These are phyloP conservation scores for Chlamydomonas eustigma DNA, from an alignment of 139 green algal species.

Conservation along the genomic window DNA sequence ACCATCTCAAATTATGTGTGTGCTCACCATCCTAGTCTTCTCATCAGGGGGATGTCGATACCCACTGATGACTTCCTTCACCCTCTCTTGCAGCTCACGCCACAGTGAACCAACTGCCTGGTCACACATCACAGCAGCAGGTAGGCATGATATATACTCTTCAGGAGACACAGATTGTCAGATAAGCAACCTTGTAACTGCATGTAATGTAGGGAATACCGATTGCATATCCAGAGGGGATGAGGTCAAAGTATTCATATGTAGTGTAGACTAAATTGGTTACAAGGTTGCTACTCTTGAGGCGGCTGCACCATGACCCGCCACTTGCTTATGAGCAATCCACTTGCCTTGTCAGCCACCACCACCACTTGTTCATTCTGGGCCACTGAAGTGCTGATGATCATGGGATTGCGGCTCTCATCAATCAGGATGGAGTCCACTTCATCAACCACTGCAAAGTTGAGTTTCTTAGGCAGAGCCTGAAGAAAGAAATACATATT, in stretches of 20 bases:
- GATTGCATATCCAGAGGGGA: too few species aligned
- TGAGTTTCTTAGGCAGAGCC: constrained; percentile 42
- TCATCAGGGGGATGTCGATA: background rate
- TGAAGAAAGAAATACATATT: too few species aligned
- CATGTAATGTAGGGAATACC: too few species aligned
- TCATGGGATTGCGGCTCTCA: constrained; percentile 92
- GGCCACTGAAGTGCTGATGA: constrained; percentile 55
- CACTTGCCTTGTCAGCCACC: background rate
- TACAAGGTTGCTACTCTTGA: background rate
- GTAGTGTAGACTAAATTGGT: background rate
- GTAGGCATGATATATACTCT: too few species aligned
- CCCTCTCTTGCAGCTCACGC: background rate
- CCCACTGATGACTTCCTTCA: constrained; percentile 1
- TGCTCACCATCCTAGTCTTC: background rate
- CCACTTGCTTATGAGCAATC: too few species aligned
- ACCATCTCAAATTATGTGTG: too few species aligned
- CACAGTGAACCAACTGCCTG: constrained; percentile 2
- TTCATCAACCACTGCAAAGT: constrained; percentile 93
- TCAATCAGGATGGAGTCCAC: constrained; percentile 98
- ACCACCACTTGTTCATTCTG: background rate
- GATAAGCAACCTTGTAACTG: too few species aligned
- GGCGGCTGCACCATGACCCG: too few species aligned
- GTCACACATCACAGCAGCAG: too few species aligned
- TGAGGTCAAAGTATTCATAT: too few species aligned
- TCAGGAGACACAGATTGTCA: too few species aligned